Evolutionary conservation across 768 basidiomycete genomes (phyloP).

Genomic region (Naematelia aurantialba): DNA sequence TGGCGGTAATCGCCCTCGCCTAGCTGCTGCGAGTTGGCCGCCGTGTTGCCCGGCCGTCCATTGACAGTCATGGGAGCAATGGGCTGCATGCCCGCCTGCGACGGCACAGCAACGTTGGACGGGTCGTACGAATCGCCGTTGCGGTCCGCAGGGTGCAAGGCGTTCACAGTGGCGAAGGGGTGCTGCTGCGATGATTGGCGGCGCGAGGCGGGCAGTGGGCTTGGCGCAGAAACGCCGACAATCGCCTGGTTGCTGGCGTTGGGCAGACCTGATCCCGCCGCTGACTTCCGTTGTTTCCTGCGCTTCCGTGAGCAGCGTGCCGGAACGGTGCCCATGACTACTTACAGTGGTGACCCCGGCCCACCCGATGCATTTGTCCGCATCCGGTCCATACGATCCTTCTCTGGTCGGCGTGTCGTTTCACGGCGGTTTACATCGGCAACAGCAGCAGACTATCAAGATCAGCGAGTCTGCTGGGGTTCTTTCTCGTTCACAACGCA

Average conservation of each 20-base stretch:
- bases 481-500: slow-evolving; percentile 51
- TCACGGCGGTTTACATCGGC: slow-evolving; percentile 39
- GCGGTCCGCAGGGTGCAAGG: slow-evolving; percentile 18
- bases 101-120: slow-evolving; percentile 40
- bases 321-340: slow-evolving; percentile 2
- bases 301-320: slow-evolving; percentile 6
- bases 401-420: slow-evolving; percentile 39
- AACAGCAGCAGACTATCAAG: slow-evolving; percentile 28
- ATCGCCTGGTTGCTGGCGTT: slow-evolving; percentile 50
- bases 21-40: slow-evolving; percentile 34
- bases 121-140: slow-evolving; percentile 36
- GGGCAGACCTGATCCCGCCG: slow-evolving; percentile 28
- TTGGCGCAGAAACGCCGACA: slow-evolving; percentile 46
- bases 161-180: slow-evolving; percentile 41
- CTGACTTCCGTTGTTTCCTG: slow-evolving; percentile 46
- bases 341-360: slow-evolving; percentile 36
- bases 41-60: slow-evolving; percentile 32
- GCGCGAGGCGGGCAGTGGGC: slow-evolving; percentile 39
- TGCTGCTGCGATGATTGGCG: slow-evolving; percentile 44
- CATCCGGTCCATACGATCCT: slow-evolving; percentile 42
- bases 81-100: slow-evolving; percentile 39
- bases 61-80: slow-evolving; percentile 46
- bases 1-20: slow-evolving; percentile 41
- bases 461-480: slow-evolving; percentile 17
- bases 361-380: slow-evolving; percentile 31